Base-by-base conservation (phyloP, 2,329 filamentous ascomycete species). In the Fusarium keratoplasticum region DNA sequence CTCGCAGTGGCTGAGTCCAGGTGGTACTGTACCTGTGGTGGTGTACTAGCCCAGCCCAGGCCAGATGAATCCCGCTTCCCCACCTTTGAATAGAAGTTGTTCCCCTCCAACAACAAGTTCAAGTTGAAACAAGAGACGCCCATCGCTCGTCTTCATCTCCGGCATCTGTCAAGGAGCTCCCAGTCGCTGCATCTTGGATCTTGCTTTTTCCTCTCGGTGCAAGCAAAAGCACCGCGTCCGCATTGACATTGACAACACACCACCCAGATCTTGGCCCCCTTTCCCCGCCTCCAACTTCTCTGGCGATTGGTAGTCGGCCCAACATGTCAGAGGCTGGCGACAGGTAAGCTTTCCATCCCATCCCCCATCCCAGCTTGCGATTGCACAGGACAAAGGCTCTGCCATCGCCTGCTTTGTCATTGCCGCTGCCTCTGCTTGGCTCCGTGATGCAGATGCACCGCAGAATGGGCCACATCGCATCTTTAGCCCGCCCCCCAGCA, bases 281-380 rank as follows among this genome's bases (percentile, higher is more conserved):
- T 71, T 70, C 71, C 71, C 71, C 71, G 71, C 71, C 70, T 67
- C 58, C 31, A 54, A 40, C 61, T 27, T 50, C 29, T 60, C 16
- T n/a, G 54, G 50, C 36, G 16, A 67, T 65, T 72, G 61, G 60
- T 57, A 72, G 70, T 64, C 36, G 60, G 65, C 69, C 42, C 67
- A 73, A 71, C 59, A 78, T 78, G 76, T 76, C 75, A 75, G 76
- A 78, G 61, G 62, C 70, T 65, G 76, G 76, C 25, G 76, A 76
- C 29, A 72, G 75, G 76, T 78, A 68, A 75, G 76, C 71, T 36
- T 18, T 27, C 22, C 36, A n/a, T 38, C 35, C 16, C 35, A 36
- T 36, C 35, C 35, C n/a, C 54, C 54, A 29, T 27, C 47, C 22
- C 42, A 6, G 42, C 42, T 27, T 18, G 47, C 47, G 25, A 52